Conservation (phyloP, 257 asterid genomes). For the Oldenlandia corymbosa region DNA sequence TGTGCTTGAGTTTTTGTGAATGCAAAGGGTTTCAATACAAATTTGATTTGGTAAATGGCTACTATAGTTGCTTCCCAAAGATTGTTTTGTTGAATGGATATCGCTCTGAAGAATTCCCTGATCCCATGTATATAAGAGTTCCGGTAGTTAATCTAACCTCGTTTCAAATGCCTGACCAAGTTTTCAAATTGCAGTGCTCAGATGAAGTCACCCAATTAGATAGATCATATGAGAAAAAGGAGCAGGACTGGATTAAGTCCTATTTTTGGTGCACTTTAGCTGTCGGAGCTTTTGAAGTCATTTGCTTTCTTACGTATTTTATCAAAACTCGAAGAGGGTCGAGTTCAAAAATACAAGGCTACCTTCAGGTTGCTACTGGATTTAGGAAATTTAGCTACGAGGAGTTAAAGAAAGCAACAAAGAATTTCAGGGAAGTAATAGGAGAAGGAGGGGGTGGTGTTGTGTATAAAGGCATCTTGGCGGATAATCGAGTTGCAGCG, state of each 20-base stretch:
- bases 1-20: constrained; percentile 26
- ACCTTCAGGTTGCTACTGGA: constrained; percentile 28
- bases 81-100: constrained; percentile 26
- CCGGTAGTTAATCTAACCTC: constrained; percentile 4
- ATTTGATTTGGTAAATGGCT: neutral
- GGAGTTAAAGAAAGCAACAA: constrained; percentile 34
- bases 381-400: constrained; percentile 37
- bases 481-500: constrained; percentile 33
- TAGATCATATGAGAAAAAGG: constrained; percentile 6
- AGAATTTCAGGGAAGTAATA: constrained; percentile 32
- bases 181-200: constrained; percentile 10
- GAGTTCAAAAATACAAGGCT: constrained; percentile 6
- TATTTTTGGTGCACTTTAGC: constrained; percentile 11
- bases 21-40: constrained; percentile 40
- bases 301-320: constrained; percentile 22
- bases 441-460: constrained; percentile 39
- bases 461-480: constrained; percentile 31
- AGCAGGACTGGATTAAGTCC: constrained; percentile 7
- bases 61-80: constrained; percentile 29
- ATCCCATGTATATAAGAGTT: constrained; percentile 21
- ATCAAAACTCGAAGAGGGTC: constrained; percentile 14
- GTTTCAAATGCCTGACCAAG: neutral
- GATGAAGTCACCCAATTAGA: neutral
- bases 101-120: neutral
- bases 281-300: constrained; percentile 19